Conservation (phyloP, 2,329 filamentous ascomycete species). For the Pseudogymnoascus sp. region DNA sequence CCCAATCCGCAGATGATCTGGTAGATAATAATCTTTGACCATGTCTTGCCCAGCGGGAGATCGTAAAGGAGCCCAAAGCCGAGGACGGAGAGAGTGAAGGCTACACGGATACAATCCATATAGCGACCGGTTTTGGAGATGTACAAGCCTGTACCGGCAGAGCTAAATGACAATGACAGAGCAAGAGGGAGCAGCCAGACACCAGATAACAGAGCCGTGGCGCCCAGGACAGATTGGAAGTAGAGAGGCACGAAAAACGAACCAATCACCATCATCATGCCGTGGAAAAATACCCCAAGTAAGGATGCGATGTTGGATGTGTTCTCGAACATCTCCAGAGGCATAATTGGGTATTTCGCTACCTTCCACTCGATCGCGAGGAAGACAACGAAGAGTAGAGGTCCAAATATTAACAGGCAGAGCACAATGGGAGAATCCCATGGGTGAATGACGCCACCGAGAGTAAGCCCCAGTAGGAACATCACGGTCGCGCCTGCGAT, state of each 20-base stretch:
- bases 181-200: conserved; percentile 69
- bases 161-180: conserved; percentile 57
- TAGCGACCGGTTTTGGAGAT: conserved; percentile 62
- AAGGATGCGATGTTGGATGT: conserved; percentile 61
- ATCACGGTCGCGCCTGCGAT: conserved; percentile 70
- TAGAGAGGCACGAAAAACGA: conserved; percentile 48
- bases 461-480: conserved; percentile 79
- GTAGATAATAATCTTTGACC: conserved; percentile 51
- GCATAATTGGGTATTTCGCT: conserved; percentile 73
- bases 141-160: conserved; percentile 48
- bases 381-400: conserved; percentile 53
- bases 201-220: conserved; percentile 63
- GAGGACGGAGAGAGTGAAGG: conserved; percentile 52
- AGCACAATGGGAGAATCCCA: conserved; percentile 34
- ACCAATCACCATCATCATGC: conserved; percentile 36
- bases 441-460: conserved; percentile 68
- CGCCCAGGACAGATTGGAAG: conserved; percentile 69
- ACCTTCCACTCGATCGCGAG: conserved; percentile 64
- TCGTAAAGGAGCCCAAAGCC: conserved; percentile 59
- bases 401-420: conserved; percentile 52
- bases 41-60: conserved; percentile 48
- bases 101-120: conserved; percentile 51
- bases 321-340: conserved; percentile 60
- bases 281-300: conserved; percentile 62
- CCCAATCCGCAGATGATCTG: conserved; percentile 58